These are phyloP conservation scores for Penicillium canariense DNA, from an alignment of 495 filamentous ascomycete genomes.

Conservation along the genomic window DNA sequence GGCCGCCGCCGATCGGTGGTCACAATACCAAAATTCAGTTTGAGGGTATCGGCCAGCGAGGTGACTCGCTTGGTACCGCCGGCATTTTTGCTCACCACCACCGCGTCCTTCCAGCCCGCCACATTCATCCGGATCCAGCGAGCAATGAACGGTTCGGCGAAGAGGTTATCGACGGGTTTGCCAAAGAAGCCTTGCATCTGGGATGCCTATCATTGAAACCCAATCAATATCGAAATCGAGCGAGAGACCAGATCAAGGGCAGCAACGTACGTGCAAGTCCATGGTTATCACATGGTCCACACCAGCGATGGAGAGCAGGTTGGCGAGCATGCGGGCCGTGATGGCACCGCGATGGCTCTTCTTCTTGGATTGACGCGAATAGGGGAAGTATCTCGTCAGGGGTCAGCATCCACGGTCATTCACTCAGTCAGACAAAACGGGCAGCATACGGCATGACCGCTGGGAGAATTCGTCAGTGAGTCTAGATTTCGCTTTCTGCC, in stretches of 20 bases:
- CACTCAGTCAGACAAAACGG: conserved; percentile 33
- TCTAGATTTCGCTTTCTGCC: background rate
- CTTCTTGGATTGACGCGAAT: conserved; percentile 98
- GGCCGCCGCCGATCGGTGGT: conserved; percentile 83
- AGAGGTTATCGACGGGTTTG: conserved; percentile 95
- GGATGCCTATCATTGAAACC: conserved; percentile 57
- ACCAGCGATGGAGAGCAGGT: conserved; percentile 86
- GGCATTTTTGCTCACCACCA: conserved; percentile 97
- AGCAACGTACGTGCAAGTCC: conserved; percentile 72
- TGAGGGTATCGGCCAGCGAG: conserved; percentile 92
- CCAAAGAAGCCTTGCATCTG: conserved; percentile 99
- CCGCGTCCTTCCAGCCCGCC: conserved; percentile 80
- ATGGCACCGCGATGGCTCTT: conserved; percentile 96
- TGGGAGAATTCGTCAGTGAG: conserved; percentile 40
- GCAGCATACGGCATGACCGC: conserved; percentile 80
- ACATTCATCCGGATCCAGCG: conserved; percentile 93
- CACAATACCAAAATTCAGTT: conserved; percentile 95
- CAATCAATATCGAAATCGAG: conserved; percentile 19
- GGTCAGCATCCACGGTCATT: conserved; percentile 43
- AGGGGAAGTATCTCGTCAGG: conserved; percentile 79
- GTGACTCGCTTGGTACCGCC: conserved; percentile 96
- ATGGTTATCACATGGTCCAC: conserved; percentile 97
- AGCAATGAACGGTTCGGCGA: conserved; percentile 93
- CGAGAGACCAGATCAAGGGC: background rate
- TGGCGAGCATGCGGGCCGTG: conserved; percentile 94